Evolutionary conservation across 73 alveolate species (phyloP).

Genomic region (Tetrahymena elliotti): DNA sequence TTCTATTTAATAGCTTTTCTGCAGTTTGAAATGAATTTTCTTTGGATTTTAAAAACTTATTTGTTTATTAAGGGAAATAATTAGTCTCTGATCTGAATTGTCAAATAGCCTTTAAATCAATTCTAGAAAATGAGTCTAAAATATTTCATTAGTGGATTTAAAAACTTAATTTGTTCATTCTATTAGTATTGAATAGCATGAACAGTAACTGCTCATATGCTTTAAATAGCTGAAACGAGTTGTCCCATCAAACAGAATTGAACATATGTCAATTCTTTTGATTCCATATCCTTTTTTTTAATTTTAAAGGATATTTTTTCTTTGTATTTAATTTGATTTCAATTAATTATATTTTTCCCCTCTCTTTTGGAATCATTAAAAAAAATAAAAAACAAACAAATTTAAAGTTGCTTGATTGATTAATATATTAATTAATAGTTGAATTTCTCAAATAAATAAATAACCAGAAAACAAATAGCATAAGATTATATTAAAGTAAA

Average conservation of each 20-base stretch:
- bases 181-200: background rate
- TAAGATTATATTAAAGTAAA: no score
- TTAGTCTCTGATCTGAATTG: background rate
- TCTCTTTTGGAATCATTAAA: background rate
- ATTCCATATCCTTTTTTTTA: background rate
- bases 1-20: background rate
- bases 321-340: background rate
- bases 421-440: no score
- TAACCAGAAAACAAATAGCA: background rate
- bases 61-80: background rate
- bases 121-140: background rate
- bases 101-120: background rate
- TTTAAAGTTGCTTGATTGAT: background rate
- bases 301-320: background rate
- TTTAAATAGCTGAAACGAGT: background rate
- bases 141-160: background rate
- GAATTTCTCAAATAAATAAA: no score
- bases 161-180: background rate
- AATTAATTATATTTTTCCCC: background rate
- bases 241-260: background rate
- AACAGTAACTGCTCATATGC: background rate
- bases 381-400: background rate
- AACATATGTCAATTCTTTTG: background rate
- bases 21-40: background rate
- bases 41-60: background rate